These are phyloP conservation scores for Ceratocystis huliohia DNA, from an alignment of 2,329 filamentous ascomycete genomes.

Conservation along the genomic window DNA sequence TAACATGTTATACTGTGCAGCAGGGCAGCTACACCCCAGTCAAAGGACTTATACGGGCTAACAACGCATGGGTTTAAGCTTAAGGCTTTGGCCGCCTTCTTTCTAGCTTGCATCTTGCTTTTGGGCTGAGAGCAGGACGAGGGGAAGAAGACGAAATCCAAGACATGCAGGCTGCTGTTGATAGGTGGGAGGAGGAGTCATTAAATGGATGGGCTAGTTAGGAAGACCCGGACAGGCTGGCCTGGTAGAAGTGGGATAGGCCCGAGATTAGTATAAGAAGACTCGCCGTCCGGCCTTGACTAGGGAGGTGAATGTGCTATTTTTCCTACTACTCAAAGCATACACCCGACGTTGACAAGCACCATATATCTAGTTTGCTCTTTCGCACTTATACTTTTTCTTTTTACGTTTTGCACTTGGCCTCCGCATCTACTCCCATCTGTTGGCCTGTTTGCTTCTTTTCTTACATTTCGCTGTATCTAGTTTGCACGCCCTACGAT, in stretches of 20 bases:
- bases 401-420: neutral
- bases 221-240: no score
- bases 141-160: neutral
- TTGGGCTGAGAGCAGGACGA: neutral
- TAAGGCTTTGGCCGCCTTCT: constrained; percentile 4
- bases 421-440: no score
- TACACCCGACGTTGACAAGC: neutral
- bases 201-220: no score
- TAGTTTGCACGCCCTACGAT: neutral
- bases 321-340: no score
- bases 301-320: no score
- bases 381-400: neutral
- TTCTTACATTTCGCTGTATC: neutral
- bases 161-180: neutral
- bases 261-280: neutral
- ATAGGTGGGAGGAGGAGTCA: neutral
- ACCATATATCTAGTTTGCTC: neutral
- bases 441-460: neutral
- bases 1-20: neutral
- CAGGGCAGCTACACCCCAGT: neutral
- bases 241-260: neutral
- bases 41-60: neutral
- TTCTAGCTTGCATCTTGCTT: neutral
- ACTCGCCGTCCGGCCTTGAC: neutral
- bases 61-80: constrained; percentile 7